These are phyloP conservation scores for Zygosaccharomyces sapae DNA, from an alignment of 1,139 yeast genomes.

Conservation along the genomic window DNA sequence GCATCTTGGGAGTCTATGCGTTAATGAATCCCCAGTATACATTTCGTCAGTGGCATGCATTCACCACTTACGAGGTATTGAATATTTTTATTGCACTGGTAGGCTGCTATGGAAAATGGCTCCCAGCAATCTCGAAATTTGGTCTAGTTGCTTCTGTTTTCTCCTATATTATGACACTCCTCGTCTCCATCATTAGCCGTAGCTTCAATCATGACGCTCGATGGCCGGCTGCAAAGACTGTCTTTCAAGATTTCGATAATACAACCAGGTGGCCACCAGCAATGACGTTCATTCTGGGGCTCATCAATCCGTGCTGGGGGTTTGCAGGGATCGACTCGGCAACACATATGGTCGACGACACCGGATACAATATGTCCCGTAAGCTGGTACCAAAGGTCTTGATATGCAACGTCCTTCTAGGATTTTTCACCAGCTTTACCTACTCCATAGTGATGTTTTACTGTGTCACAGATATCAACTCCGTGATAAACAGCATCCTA, in stretches of 20 bases:
- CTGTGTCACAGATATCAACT: slow-evolving; percentile 49
- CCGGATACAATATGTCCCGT: slow-evolving; percentile 42
- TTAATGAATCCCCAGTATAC: slow-evolving; percentile 44
- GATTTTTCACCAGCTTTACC: slow-evolving; percentile 43
- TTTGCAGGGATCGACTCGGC: slow-evolving; percentile 59
- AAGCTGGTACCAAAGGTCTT: slow-evolving; percentile 53
- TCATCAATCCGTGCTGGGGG: slow-evolving; percentile 57
- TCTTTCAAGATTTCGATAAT: slow-evolving; percentile 48
- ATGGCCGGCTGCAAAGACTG: slow-evolving; percentile 46
- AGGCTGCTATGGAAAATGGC: slow-evolving; percentile 38
- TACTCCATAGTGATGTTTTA: slow-evolving; percentile 57
- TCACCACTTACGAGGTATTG: slow-evolving; percentile 41
- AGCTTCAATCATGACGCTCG: slow-evolving; percentile 37
- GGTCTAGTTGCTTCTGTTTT: slow-evolving; percentile 49
- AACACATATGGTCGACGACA: slow-evolving; percentile 60
- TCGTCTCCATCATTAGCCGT: slow-evolving; percentile 47
- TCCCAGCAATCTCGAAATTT: slow-evolving; percentile 41
- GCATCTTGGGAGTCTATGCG: slow-evolving; percentile 49
- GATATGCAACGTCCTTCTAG: slow-evolving; percentile 53
- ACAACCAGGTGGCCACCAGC: slow-evolving; percentile 54
- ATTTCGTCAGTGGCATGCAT: slow-evolving; percentile 49
- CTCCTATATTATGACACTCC: slow-evolving; percentile 47
- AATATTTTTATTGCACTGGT: slow-evolving; percentile 35
- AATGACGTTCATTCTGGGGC: slow-evolving; percentile 58
- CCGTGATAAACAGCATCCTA: slow-evolving; percentile 43